Evolutionary conservation across 1,139 yeast genomes (phyloP), one percentile per base, ranked within the genome.

Genomic region (Debaryomycetaceae sp.): DNA sequence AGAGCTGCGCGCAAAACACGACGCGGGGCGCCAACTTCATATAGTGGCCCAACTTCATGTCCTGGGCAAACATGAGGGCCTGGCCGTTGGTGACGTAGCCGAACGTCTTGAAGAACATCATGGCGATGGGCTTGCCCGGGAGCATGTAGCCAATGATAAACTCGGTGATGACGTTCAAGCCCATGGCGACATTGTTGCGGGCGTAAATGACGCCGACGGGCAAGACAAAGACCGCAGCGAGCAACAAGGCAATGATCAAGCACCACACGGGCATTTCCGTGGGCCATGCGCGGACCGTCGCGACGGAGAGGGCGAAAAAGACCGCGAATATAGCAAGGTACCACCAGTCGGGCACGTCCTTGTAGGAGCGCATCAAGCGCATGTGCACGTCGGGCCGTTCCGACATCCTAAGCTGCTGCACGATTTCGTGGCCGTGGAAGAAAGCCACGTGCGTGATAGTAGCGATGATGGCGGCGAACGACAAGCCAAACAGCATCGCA

Each of bases 281-380:
- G 30, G 50, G 37, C 64, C 64, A 61, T 15, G 43, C 62, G 43
- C 56, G 47, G 26, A 55, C 41, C 19, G 64, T 57, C 16, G 51
- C 68, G 34, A 63, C 48, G 6, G 68, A 49, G 37, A 62, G 34
- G 21, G 51, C 69, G 35, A 63, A 61, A 38, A 60, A 58, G 19
- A 51, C 37, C 15, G 61, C 36, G 45, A 42, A 68, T 4, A 72
- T 58, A 23, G 64, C 42, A 1, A 44, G 44, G 43, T 59, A 78
- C 79, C 82, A 73, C 82, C 82, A 75, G 36, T 67, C 74, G 21
- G 86, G 86, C 19, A 68, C 73, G 39, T 69, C 74, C 30, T 57
- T 64, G 50, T 77, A 78, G 25, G 54, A 51, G 35, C 55, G 57
- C 80, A 77, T 77, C 34, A 75, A 62, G 40, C 77, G 63, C 57